Percentiles rank a stretch among this genome's conserved stretches.
Evolutionary conservation across 2,329 filamentous ascomycete species (phyloP).

Genomic region (Alternaria conjuncta): DNA sequence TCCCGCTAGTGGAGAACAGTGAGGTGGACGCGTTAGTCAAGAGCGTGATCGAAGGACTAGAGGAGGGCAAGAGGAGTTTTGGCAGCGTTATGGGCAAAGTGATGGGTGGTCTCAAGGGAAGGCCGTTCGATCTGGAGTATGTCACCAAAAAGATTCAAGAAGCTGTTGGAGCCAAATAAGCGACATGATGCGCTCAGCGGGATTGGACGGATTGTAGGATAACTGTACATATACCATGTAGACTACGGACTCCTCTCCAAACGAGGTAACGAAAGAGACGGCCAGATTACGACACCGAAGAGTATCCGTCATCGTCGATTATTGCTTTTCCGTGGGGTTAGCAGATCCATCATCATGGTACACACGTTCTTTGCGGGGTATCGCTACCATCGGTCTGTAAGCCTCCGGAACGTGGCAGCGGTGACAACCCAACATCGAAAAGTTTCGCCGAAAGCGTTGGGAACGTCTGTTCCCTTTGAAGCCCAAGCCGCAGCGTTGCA

Average conservation of each 20-base stretch:
- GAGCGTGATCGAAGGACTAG: constrained; percentile 59
- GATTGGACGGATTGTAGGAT: constrained; percentile 4
- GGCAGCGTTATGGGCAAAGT: constrained; percentile 68
- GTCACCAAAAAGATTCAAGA: constrained; percentile 67
- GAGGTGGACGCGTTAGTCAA: constrained; percentile 64
- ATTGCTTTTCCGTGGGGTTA: background rate
- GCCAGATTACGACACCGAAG: background rate
- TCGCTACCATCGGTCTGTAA: background rate
- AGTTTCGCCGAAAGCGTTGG: background rate
- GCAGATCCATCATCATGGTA: background rate
- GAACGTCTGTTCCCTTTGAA: background rate
- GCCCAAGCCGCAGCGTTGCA: background rate
- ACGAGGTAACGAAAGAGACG: background rate
- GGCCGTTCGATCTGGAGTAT: constrained; percentile 67
- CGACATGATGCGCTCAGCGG: background rate
- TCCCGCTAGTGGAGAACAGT: constrained; percentile 64
- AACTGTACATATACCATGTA: constrained; percentile 8
- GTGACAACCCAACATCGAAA: background rate
- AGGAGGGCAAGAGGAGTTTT: constrained; percentile 58
- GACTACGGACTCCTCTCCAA: constrained; percentile 3
- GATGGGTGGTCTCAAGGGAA: constrained; percentile 64
- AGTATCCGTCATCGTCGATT: background rate
- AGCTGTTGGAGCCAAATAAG: constrained; percentile 30
- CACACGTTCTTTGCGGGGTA: background rate
- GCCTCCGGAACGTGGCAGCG: background rate